A percentile compares a stretch with the other conserved stretches of the same genome.
Conservation (phyloP, 163 green algal species). For the Chloromonas sp. region DNA sequence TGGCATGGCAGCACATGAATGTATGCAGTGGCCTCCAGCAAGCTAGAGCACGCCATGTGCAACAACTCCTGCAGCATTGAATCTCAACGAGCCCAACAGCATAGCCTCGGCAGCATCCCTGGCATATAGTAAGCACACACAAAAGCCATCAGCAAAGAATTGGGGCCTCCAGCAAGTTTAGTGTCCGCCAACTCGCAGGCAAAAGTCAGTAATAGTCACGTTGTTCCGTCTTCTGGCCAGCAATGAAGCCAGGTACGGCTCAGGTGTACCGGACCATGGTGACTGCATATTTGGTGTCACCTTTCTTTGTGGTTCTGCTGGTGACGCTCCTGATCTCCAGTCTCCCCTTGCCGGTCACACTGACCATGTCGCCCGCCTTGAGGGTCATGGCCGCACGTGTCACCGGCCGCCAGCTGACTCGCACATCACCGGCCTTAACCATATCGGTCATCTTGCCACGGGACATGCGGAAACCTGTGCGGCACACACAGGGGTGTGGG, state of each 20-base stretch:
- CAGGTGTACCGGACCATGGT: slow-evolving; percentile 52
- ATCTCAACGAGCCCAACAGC: too few species aligned
- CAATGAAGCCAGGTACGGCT: not conserved
- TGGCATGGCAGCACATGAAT: too few species aligned
- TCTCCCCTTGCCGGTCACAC: slow-evolving; percentile 66
- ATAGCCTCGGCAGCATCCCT: too few species aligned
- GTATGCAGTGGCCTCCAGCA: too few species aligned
- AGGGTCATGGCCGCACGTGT: slow-evolving; percentile 55
- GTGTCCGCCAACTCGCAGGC: too few species aligned
- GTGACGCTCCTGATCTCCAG: slow-evolving; percentile 59
- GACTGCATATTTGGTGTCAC: slow-evolving; percentile 50
- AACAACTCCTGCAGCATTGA: too few species aligned
- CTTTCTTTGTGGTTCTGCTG: slow-evolving; percentile 54
- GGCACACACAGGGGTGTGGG: not conserved
- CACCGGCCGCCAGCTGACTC: slow-evolving; percentile 71
- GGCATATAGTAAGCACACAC: too few species aligned
- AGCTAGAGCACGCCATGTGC: too few species aligned
- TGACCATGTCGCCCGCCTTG: slow-evolving; percentile 72
- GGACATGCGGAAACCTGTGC: slow-evolving; percentile 70
- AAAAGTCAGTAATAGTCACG: too few species aligned
- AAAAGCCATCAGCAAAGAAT: too few species aligned
- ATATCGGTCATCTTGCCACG: slow-evolving; percentile 70
- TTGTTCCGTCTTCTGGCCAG: too few species aligned
- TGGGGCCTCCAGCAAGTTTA: too few species aligned
- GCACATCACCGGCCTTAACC: slow-evolving; percentile 46